Percentiles rank a stretch among this genome's conserved stretches.
Evolutionary conservation across 306 rosid species (phyloP).

Genomic region (Carpinus fangiana): DNA sequence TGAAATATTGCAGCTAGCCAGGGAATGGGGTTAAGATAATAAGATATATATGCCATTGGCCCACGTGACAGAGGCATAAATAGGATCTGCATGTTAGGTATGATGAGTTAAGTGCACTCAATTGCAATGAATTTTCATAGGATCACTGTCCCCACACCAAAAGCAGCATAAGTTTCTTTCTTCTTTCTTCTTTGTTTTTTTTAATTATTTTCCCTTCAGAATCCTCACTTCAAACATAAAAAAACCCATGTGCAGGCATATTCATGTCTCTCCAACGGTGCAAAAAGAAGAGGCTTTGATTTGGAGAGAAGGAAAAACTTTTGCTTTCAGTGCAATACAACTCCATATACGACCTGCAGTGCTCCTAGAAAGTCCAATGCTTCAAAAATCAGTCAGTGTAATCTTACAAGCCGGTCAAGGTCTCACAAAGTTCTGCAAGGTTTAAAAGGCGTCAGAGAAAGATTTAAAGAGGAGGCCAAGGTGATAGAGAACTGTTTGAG

Average conservation of each 20-base stretch:
- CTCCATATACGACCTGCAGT: constrained; percentile 38
- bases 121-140: not conserved
- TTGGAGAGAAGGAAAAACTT: constrained; percentile 54
- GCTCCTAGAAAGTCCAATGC: constrained; percentile 34
- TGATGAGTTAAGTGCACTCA: constrained; percentile 16
- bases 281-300: constrained; percentile 68
- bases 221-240: not conserved
- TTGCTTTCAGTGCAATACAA: constrained; percentile 75
- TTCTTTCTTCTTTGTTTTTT: not conserved
- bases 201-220: not conserved
- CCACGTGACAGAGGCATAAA: constrained; percentile 9
- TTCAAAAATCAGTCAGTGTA: constrained; percentile 39
- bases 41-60: not conserved
- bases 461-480: constrained; percentile 68
- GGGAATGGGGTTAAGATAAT: not conserved
- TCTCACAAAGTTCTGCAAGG: constrained; percentile 46
- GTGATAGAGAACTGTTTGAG: constrained; percentile 79
- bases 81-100: constrained; percentile 17
- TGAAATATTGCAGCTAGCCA: not conserved
- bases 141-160: not conserved
- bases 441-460: constrained; percentile 58
- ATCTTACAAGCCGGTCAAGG: constrained; percentile 33
- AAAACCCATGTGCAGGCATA: constrained; percentile 56
- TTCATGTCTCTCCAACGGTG: constrained; percentile 57
- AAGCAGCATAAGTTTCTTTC: not conserved